Conservation (phyloP, 306 rosid genomes). For the Cercis canadensis region DNA sequence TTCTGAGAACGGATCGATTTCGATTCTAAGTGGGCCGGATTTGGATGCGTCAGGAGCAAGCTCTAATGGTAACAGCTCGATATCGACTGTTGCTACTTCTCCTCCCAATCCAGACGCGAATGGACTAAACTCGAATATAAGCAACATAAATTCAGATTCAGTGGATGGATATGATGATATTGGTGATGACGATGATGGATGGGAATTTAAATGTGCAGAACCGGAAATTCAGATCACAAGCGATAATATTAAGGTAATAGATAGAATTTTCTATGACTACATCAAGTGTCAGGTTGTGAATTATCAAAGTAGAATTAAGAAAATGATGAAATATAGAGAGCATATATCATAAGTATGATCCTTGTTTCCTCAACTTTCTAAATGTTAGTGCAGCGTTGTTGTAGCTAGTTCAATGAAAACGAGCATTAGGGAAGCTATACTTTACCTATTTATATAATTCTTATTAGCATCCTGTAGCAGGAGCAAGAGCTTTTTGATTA, state of each 20-base stretch:
- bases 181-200: conserved; percentile 71
- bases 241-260: conserved; percentile 48
- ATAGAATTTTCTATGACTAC: background rate
- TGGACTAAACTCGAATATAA: conserved; percentile 33
- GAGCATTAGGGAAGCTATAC: conserved; percentile 25
- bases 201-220: conserved; percentile 94
- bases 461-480: conserved; percentile 30
- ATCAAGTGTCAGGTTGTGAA: background rate
- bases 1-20: conserved; percentile 48
- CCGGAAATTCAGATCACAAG: conserved; percentile 42
- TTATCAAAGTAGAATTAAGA: conserved; percentile 8
- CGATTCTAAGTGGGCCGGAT: conserved; percentile 25
- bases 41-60: conserved; percentile 19
- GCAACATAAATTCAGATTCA: conserved; percentile 41
- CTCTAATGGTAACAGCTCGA: conserved; percentile 10
- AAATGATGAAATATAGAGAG: background rate
- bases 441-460: conserved; percentile 5
- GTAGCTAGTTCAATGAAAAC: conserved; percentile 3
- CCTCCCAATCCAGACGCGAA: conserved; percentile 13
- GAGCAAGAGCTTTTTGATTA: conserved; percentile 42
- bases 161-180: conserved; percentile 42
- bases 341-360: background rate
- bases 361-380: conserved; percentile 15
- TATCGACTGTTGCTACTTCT: conserved; percentile 8
- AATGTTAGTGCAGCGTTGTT: conserved; percentile 2